These are phyloP conservation scores for Coprinopsis sp. DNA, from an alignment of 768 basidiomycete genomes.

Conservation along the genomic window DNA sequence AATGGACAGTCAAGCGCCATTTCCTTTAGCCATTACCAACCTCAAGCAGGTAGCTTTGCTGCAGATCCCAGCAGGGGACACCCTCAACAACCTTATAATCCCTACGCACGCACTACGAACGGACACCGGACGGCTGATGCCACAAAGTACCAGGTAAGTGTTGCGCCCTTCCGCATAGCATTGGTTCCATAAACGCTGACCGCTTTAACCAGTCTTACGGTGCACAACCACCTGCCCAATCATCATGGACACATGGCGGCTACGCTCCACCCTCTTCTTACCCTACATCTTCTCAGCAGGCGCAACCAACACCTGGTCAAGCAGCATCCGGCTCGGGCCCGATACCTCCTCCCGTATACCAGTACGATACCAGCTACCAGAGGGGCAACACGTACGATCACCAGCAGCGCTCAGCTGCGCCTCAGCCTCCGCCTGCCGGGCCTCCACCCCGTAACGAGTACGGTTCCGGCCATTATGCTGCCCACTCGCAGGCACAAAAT, in stretches of 20 bases:
- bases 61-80: neutral
- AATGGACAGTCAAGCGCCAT: constrained; percentile 16
- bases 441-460: neutral
- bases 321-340: neutral
- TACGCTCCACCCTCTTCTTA: neutral
- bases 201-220: no score
- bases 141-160: constrained; percentile 1
- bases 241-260: neutral
- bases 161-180: neutral
- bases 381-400: neutral
- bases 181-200: no score
- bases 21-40: constrained; percentile 47
- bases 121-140: neutral
- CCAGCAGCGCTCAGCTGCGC: neutral
- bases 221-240: no score
- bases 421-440: neutral
- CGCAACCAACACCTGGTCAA: neutral
- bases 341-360: neutral
- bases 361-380: neutral
- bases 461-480: no score
- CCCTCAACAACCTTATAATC: neutral
- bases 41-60: constrained; percentile 35
- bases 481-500: neutral
- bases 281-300: neutral
- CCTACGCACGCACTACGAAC: neutral